Conservation (phyloP, 352 stramenopile species). For the Peronosclerospora sorghi region DNA sequence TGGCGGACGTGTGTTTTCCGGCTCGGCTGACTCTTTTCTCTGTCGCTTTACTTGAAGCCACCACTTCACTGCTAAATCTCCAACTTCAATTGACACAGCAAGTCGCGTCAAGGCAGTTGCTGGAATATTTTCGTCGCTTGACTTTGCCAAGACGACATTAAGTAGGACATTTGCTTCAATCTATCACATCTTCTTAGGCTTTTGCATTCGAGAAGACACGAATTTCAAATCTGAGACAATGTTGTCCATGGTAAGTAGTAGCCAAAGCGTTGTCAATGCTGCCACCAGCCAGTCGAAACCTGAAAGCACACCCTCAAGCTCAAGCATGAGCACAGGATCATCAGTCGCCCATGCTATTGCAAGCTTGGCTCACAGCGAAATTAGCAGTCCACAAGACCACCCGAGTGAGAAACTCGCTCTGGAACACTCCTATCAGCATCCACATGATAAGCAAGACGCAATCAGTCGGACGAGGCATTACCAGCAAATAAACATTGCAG, state of each 20-base stretch:
- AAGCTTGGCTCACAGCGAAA: slow-evolving; percentile 16
- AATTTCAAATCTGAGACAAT: slow-evolving; percentile 23
- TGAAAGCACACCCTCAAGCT: slow-evolving; percentile 4
- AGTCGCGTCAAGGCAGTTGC: slow-evolving; percentile 2
- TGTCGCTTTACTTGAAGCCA: slow-evolving; percentile 50
- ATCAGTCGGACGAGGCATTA: slow-evolving; percentile 6
- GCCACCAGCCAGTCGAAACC: slow-evolving; percentile 8
- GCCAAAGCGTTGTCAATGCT: slow-evolving; percentile 10
- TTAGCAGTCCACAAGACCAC: slow-evolving; percentile 6
- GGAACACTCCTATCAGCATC: slow-evolving; percentile 6
- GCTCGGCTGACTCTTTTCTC: slow-evolving; percentile 29
- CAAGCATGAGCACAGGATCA: slow-evolving; percentile 15
- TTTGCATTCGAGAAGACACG: slow-evolving; percentile 2
- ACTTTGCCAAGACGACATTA: background rate
- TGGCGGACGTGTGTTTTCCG: slow-evolving; percentile 29
- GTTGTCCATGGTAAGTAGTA: slow-evolving; percentile 53
- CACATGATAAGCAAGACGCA: slow-evolving; percentile 12
- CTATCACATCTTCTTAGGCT: background rate
- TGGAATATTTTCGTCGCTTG: background rate
- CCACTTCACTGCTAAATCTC: slow-evolving; percentile 27
- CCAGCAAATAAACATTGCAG: slow-evolving; percentile 13
- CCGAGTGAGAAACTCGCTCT: slow-evolving; percentile 5
- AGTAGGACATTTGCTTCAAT: background rate
- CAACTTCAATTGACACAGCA: slow-evolving; percentile 58
- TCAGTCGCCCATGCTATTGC: slow-evolving; percentile 24